A percentile compares a stretch with the other conserved stretches of the same genome.
phyloP scores from a whole-genome alignment of 2,329 filamentous ascomycete genomes.

The Colletotrichum theobromicola region DNA sequence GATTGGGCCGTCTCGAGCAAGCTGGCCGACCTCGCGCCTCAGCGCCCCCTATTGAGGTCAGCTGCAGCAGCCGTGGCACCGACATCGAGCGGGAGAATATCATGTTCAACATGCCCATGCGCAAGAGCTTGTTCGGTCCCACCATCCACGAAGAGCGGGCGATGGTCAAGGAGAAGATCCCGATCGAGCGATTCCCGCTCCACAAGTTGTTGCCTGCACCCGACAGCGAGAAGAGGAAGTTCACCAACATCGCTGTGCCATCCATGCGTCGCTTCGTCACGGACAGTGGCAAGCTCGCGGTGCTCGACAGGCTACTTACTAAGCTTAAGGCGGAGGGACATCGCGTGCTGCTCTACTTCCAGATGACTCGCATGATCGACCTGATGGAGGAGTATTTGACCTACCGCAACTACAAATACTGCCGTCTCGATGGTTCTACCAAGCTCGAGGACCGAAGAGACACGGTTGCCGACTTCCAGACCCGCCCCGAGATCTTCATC shows the following conservation, averaged over 20 bases:
- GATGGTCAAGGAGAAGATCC: constrained; percentile 75
- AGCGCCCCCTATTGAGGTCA: constrained; percentile 85
- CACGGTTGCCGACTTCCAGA: constrained; percentile 96
- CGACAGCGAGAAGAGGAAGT: constrained; percentile 80
- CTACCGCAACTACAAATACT: constrained; percentile 99
- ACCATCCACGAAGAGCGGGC: constrained; percentile 70
- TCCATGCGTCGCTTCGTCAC: constrained; percentile 98
- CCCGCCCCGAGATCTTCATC: constrained; percentile 91
- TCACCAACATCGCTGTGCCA: constrained; percentile 89
- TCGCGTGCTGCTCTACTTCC: constrained; percentile 96
- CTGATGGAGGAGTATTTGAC: constrained; percentile 99
- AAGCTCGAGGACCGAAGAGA: constrained; percentile 97
- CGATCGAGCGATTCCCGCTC: constrained; percentile 67
- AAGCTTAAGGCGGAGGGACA: constrained; percentile 92
- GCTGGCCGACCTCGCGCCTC: constrained; percentile 79
- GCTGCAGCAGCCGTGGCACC: constrained; percentile 71
- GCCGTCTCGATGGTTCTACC: constrained; percentile 92
- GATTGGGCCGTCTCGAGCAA: constrained; percentile 80
- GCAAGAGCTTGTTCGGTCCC: constrained; percentile 76
- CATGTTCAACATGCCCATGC: constrained; percentile 80
- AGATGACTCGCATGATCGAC: constrained; percentile 99
- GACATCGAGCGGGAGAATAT: constrained; percentile 72
- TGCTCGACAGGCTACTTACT: constrained; percentile 85
- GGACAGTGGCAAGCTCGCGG: constrained; percentile 94
- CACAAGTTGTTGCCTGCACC: constrained; percentile 75